A percentile compares a stretch with the other conserved stretches of the same genome.
phyloP scores from a whole-genome alignment of 2,329 filamentous ascomycete genomes.

The Fusarium brevicatenulatum region DNA sequence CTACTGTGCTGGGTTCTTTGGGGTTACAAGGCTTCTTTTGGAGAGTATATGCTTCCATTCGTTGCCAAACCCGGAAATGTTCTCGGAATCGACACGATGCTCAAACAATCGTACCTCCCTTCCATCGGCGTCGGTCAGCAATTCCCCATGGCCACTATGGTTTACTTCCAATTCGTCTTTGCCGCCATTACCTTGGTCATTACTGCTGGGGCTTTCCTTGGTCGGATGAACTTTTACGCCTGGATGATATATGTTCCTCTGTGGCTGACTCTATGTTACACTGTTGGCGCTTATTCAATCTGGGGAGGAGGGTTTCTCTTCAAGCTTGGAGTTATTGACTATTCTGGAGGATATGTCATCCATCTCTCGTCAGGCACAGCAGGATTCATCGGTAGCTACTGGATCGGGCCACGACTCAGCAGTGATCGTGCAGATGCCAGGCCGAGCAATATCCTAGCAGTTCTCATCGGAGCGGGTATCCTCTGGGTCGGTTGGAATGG shows the following conservation, averaged over 20 bases:
- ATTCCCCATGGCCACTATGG: background rate
- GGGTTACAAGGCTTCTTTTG: background rate
- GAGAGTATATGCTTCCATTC: background rate
- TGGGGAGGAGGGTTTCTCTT: background rate
- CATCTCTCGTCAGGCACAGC: background rate
- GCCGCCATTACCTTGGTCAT: slow-evolving; percentile 1
- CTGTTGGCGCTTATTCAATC: background rate
- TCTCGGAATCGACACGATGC: background rate
- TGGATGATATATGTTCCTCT: background rate
- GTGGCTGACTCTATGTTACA: background rate
- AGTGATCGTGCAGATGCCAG: background rate
- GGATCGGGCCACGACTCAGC: background rate
- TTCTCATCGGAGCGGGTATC: background rate
- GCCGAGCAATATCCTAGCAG: background rate
- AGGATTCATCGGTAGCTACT: background rate
- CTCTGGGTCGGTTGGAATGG: slow-evolving; percentile 1
- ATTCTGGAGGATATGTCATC: background rate
- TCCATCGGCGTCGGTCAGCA: background rate
- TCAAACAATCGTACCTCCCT: background rate
- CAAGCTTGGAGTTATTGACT: background rate
- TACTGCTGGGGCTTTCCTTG: background rate
- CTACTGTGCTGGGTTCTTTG: background rate
- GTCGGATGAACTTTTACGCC: background rate
- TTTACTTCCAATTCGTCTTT: background rate
- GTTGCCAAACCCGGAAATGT: background rate